Evolutionary conservation across 495 filamentous ascomycete genomes (phyloP).

Genomic region (Patellaria atrata): DNA sequence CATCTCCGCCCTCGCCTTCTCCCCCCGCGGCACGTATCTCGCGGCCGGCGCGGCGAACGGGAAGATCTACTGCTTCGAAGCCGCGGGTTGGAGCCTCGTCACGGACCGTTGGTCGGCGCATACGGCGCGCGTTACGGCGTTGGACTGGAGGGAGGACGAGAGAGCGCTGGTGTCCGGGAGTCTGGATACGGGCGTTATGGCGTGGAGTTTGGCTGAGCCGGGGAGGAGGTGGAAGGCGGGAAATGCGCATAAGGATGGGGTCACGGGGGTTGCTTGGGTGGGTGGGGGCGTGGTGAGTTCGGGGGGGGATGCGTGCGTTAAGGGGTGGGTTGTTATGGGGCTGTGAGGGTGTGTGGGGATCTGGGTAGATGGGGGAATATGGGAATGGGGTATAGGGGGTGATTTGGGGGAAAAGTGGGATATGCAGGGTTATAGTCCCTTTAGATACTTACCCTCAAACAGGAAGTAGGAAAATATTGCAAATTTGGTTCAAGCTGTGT

Average conservation of each 20-base stretch:
- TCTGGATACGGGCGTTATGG: slow-evolving; percentile 78
- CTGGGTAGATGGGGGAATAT: no score
- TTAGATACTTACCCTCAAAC: no score
- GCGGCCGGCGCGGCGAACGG: slow-evolving; percentile 74
- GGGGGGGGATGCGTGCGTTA: slow-evolving; percentile 80
- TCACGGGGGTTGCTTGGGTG: slow-evolving; percentile 78
- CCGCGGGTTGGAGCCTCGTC: slow-evolving; percentile 36
- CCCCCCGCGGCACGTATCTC: slow-evolving; percentile 52
- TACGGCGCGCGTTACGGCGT: slow-evolving; percentile 67
- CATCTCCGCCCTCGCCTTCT: slow-evolving; percentile 64
- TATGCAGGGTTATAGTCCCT: no score
- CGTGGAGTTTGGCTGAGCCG: slow-evolving; percentile 79
- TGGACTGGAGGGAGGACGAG: slow-evolving; percentile 66
- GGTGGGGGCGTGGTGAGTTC: slow-evolving; percentile 58
- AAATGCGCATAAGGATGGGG: slow-evolving; percentile 90
- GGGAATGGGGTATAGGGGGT: no score
- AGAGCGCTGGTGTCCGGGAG: slow-evolving; percentile 70
- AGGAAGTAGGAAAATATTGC: no score
- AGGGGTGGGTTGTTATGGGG: slow-evolving; percentile 70
- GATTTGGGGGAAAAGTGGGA: no score
- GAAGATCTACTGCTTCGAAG: slow-evolving; percentile 60
- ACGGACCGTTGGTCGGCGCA: slow-evolving; percentile 85
- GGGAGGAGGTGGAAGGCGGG: slow-evolving; percentile 61
- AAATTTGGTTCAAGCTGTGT: no score
- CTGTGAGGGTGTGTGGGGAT: no score